Base-by-base conservation (phyloP, 345 rosid species). In the Salix viminalis region DNA sequence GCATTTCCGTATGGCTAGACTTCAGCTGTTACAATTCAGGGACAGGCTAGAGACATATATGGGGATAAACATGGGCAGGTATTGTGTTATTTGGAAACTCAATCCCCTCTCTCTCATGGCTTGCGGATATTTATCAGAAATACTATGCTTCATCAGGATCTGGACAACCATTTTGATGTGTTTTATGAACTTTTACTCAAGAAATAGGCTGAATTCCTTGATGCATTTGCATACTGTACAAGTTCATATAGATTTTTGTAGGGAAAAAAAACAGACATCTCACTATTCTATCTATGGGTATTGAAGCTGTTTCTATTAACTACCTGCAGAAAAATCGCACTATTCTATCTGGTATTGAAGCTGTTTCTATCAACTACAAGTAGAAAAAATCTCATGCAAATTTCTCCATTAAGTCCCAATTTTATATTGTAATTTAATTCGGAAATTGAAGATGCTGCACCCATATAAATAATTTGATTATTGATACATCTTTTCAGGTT, bases 31-130 rank as follows among this genome's bases (percentile, higher is more conserved):
- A 83, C 98, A 92, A 78, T 96, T 87, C 77, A 81, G 80, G 82
- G 99, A 96, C 83, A 86, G 93, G 79, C 83, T 96, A 74, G 99
- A 96, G 89, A 92, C 98, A 58, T 96, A 80, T 85, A 77, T 92
- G 86, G 99, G 99, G 73, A 90, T 96, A 83, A 96, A 90, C 89
- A 93, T 93, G 99, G 97, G 99, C 90, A 93, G 99, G 99, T 92
- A 92, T 75, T 61, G 58, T 76, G 65, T 67, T 83, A 50, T 61
- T 19, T 50, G 26, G 36, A 66, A 54, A 54, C 36, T n/a, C 34
- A 24, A 70, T 21, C 62, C 62, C 24, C 24, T 58, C 26, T 58
- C 13, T 24, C 6, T 58, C 28, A 58, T 58, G 62, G 28, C 24
- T 19, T 9, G 4, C 14, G 11, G 24, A n/a, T 58, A n/a, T 9